Evolutionary conservation across 2,329 filamentous ascomycete species (phyloP).

Genomic region (Aspergillus sp.): DNA sequence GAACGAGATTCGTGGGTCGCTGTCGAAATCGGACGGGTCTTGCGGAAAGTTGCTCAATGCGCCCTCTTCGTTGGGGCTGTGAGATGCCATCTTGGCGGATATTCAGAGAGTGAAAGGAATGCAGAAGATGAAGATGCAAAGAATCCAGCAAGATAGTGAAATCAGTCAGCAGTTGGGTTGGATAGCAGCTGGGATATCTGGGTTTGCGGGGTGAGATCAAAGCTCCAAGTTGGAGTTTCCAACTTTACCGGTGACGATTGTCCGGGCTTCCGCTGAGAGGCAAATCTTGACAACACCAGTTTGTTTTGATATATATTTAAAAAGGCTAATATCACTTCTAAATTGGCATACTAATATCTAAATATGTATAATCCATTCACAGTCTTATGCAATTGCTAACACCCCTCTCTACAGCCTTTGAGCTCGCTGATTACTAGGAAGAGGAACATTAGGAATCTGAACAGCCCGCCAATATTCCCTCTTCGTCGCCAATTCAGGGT

Average conservation of each 20-base stretch:
- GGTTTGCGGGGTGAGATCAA: not conserved
- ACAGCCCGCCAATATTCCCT: not conserved
- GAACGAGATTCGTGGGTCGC: slow-evolving; percentile 78
- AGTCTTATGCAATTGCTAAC: no score
- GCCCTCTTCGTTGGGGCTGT: slow-evolving; percentile 13
- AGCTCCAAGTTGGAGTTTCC: not conserved
- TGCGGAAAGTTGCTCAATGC: slow-evolving; percentile 41
- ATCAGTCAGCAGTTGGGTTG: not conserved
- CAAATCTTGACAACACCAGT: no score
- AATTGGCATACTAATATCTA: no score
- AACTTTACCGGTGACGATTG: not conserved
- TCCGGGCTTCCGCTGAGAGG: not conserved
- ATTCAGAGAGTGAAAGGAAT: not conserved
- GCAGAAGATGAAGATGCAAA: not conserved
- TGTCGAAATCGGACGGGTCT: slow-evolving; percentile 64
- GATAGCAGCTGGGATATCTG: not conserved
- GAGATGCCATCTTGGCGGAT: slow-evolving; percentile 17
- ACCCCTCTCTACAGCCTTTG: no score
- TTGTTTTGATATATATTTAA: no score
- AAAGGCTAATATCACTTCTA: no score
- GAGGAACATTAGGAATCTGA: not conserved
- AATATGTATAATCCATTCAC: no score
- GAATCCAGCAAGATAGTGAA: not conserved
- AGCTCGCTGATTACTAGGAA: not conserved
- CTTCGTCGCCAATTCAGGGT: not conserved